Percentiles rank a stretch among this genome's conserved stretches.
Evolutionary conservation across 2,329 filamentous ascomycete species (phyloP).

Genomic region (Mariannaea elegans): DNA sequence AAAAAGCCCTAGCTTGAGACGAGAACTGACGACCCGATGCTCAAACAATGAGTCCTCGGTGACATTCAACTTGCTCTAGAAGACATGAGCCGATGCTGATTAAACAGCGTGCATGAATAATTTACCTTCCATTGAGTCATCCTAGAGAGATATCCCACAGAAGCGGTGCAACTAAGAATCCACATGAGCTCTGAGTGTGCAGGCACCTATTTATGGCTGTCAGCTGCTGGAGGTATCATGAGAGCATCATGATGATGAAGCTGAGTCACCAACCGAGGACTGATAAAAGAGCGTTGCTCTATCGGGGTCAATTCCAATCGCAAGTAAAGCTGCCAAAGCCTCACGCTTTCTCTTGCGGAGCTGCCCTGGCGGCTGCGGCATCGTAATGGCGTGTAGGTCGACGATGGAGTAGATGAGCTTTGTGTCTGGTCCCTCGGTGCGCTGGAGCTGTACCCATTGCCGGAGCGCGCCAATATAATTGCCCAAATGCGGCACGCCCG

Average conservation of each 20-base stretch:
- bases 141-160: slow-evolving; percentile 91
- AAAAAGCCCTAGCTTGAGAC: slow-evolving; percentile 87
- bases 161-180: slow-evolving; percentile 92
- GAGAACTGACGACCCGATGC: slow-evolving; percentile 65
- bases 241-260: too few species aligned
- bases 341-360: slow-evolving; percentile 75
- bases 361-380: slow-evolving; percentile 70
- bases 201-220: slow-evolving; percentile 62
- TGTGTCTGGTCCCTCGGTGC: slow-evolving; percentile 62
- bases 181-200: slow-evolving; percentile 94
- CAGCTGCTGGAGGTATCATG: neutral
- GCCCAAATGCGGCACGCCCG: slow-evolving; percentile 90
- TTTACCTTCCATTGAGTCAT: slow-evolving; percentile 99
- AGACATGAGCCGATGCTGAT: slow-evolving; percentile 12
- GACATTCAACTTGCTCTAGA: slow-evolving; percentile 77
- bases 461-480: slow-evolving; percentile 93
- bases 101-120: neutral
- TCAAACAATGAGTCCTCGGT: slow-evolving; percentile 65
- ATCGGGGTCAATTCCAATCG: slow-evolving; percentile 83
- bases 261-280: slow-evolving; percentile 66
- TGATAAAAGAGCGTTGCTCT: slow-evolving; percentile 85
- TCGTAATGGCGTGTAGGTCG: slow-evolving; percentile 92
- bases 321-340: slow-evolving; percentile 81
- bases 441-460: slow-evolving; percentile 85
- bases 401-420: slow-evolving; percentile 87